These are phyloP conservation scores for Hevea brasiliensis DNA, from an alignment of 345 rosid species.

Conservation along the genomic window DNA sequence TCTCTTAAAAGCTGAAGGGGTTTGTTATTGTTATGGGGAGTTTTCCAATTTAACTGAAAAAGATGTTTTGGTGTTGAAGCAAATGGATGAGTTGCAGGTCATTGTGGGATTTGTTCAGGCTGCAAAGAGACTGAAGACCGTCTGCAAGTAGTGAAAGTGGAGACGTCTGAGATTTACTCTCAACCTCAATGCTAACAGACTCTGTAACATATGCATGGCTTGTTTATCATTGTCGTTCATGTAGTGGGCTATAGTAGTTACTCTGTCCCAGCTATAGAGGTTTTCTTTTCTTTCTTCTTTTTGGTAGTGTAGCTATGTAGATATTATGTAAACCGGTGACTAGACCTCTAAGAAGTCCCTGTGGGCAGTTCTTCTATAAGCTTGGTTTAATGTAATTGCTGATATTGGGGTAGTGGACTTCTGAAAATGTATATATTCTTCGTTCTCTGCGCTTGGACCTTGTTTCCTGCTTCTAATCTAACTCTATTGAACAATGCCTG, in stretches of 20 bases:
- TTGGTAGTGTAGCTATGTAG: constrained; percentile 38
- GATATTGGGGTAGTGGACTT: constrained; percentile 40
- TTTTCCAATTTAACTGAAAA: not conserved
- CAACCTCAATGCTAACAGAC: constrained; percentile 18
- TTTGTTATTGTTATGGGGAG: too few relatives aligned
- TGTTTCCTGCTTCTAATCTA: too few relatives aligned
- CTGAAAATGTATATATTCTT: constrained; percentile 38
- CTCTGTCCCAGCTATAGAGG: constrained; percentile 44
- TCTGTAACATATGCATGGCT: constrained; percentile 44
- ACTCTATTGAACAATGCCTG: too few relatives aligned
- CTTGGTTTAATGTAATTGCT: constrained; percentile 38
- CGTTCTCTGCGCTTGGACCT: not conserved
- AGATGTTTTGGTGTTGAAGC: constrained; percentile 41
- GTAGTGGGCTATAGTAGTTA: constrained; percentile 30
- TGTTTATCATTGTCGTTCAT: constrained; percentile 11
- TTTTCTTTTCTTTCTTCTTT: constrained; percentile 12
- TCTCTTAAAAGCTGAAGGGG: not conserved
- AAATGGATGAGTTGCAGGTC: constrained; percentile 97
- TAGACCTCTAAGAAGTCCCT: constrained; percentile 24
- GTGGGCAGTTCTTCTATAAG: constrained; percentile 22
- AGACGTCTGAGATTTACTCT: constrained; percentile 6
- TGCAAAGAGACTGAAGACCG: constrained; percentile 71
- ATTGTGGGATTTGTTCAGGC: constrained; percentile 92
- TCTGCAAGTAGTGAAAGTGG: constrained; percentile 49
- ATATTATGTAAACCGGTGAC: constrained; percentile 23